A percentile compares a stretch with the other conserved stretches of the same genome.
Evolutionary conservation across 2,329 filamentous ascomycete species (phyloP).

Genomic region (Venturia asperata): DNA sequence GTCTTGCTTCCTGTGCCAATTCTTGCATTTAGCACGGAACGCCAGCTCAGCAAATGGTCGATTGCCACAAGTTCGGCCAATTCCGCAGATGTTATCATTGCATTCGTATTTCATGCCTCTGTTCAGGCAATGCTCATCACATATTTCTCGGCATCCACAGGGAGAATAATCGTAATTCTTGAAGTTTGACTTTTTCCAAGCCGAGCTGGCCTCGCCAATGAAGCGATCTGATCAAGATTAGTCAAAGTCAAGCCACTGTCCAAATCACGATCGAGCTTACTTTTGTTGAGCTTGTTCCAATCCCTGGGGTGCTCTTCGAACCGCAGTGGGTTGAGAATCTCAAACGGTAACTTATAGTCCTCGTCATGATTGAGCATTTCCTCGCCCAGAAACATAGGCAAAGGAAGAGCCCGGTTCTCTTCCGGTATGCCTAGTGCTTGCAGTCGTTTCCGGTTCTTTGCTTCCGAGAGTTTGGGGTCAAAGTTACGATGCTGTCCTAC

Average conservation of each 20-base stretch:
- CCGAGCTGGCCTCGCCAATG: constrained; percentile 69
- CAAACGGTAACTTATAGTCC: constrained; percentile 71
- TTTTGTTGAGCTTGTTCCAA: constrained; percentile 87
- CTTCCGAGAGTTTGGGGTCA: constrained; percentile 27
- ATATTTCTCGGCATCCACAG: constrained; percentile 56
- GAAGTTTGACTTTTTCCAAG: constrained; percentile 65
- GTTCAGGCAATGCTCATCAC: constrained; percentile 86
- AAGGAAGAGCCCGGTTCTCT: constrained; percentile 16
- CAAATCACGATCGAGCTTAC: constrained; percentile 45
- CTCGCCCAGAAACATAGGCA: constrained; percentile 72
- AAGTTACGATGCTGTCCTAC: constrained; percentile 62
- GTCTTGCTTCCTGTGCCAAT: constrained; percentile 10
- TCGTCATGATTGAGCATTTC: constrained; percentile 51
- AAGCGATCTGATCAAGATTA: constrained; percentile 62
- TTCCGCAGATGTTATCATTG: constrained; percentile 78
- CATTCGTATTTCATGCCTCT: constrained; percentile 97
- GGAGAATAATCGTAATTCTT: constrained; percentile 67
- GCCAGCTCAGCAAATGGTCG: constrained; percentile 78
- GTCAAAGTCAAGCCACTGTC: background rate
- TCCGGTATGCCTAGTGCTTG: constrained; percentile 14
- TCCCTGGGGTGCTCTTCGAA: constrained; percentile 86
- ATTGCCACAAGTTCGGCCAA: constrained; percentile 75
- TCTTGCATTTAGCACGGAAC: constrained; percentile 47
- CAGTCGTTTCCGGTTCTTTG: constrained; percentile 6
- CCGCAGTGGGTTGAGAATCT: constrained; percentile 81